Base-by-base conservation (phyloP, 2,329 filamentous ascomycete species). In the Cladophialophora immunda region DNA sequence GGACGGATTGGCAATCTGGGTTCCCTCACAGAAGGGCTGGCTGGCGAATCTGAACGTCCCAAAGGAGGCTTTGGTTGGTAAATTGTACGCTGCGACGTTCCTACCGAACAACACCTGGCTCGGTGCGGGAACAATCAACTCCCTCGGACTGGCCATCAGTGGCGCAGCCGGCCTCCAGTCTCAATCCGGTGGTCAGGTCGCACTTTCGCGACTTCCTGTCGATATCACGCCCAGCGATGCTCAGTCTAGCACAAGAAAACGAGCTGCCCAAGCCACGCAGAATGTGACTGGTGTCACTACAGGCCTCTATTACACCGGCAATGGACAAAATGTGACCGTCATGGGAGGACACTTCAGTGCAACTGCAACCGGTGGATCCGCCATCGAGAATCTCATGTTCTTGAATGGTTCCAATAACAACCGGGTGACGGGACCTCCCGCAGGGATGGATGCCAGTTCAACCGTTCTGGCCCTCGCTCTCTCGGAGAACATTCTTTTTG, bases 1-100 rank as follows among this genome's bases (percentile, higher is more conserved):
- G 0, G 79, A 87, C 58, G 93, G 94, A 1, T 93, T 99, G 74
- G 94, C 93, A 15, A 84, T 98, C 41, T 99, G 95, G 95, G 90
- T 98, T 7, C 92, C 92, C 2, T 96, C 93, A 3, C 84, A 86
- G 68, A 85, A 84, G 65, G 95, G 95, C 76, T 99, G 95, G 95
- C 83, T 99, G 17, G 88, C 93, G 75, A 95, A 96, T 72, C 78
- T 88, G 38, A 75, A 86, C 19, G 81, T 87, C 6, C 80, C 86
- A 7, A 84, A 89, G 34, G 88, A 92, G 62, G 83, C 86, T 6
- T 86, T 96, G 73, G 84, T 85, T 65, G 96, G 95, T 41, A 81
- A 89, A 64, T 84, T 99, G 54, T 91, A 89, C 19, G 86, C 92
- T 6, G 83, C 90, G 45, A 85, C 92, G n/a, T 83, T 89, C 61